Evolutionary conservation across 345 rosid genomes (phyloP), one percentile per base, ranked within the genome.

Genomic region (Moringa oleifera): DNA sequence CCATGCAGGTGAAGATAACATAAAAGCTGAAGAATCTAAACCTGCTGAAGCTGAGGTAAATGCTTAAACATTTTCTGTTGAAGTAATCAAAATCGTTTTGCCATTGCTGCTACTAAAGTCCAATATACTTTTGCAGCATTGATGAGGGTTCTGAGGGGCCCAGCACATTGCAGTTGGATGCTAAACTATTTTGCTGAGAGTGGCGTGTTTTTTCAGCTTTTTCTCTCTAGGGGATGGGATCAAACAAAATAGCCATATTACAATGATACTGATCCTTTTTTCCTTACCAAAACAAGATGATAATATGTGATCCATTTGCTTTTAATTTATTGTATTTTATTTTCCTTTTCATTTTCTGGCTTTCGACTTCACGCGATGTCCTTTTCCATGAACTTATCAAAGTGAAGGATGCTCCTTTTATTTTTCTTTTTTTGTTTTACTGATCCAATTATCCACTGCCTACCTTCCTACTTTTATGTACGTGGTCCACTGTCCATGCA

Each of bases 21-120:
- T 63, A 66, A 93, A 90, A 78, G 74, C 79, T 23, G 94, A 90
- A 23, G 98, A 90, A 65, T 57, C 94, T 45, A 90, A 90, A 67
- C 76, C 92, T 46, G 85, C 83, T 11, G 93, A 85, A 54, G 75
- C 81, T 22, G 85, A 84, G 90, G 97, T 84, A 54, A 58, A 59
- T 52, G 57, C 13, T 53, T 46, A 16, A 19, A 18, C 25, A 28
- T 15, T 64, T 20, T 31, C 12, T 22, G 5, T 51, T 46, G 20
- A 0, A 23, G 53, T 41, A 15, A 41, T 1, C 33, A 5, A 20
- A 15, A 4, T 25, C 37, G 21, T 51, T 18, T 57, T 18, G 0
- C 45, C 19, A 4, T 24, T 25, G 20, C 22, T n/a, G 25, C 9
- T 13, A 55, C 28, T 60, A 23, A 51, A 51, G 11, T 25, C 45